Evolutionary conservation across 116 monocot species (phyloP), one percentile per base, ranked within the genome.

Genomic region (Dioscorea cayenensis): DNA sequence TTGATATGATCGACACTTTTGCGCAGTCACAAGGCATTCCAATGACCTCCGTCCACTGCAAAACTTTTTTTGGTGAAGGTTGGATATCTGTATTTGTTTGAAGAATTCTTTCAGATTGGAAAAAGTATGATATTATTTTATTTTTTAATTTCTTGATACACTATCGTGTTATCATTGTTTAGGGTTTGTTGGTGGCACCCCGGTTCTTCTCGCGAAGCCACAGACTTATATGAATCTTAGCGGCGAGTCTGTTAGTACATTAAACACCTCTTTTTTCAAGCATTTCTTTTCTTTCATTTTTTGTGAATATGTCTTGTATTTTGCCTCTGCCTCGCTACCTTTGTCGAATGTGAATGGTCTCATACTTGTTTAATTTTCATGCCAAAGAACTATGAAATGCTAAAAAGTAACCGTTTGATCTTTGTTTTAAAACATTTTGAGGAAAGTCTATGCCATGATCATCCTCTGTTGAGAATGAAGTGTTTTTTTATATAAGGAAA

Each of bases 161-260:
- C 12, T 43, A 43, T 12, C 3, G 7, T 43, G 43, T 43, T 43
- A 10, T 43, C 43, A 43, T 43, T 43, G 43, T 52, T 60, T 68
- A 95, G 95, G 95, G 17, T 36, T 83, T 28, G 78, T 94, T 60
- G 89, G 77, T 19, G 80, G 77, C 16, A 80, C 69, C 7, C 94
- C 90, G 1, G 84, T 99, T 68, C 76, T 99, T 18, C 91, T 99
- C 20, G 90, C 93, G 7, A 99, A 94, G 71, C 99, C 99, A 5
- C 99, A 99, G 76, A 99, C 99, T 19, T 99, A 93, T 51, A 99
- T 99, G 99, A 99, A 99, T 77, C 84, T 91, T 28, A 89, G 94
- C n/a, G 99, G 99, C 29, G 99, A 99, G 82, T 90, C 89, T 65
- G 99, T 96, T 68, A 85, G 89, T 49, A 65, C 43, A 43, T 43